These are phyloP conservation scores for Leptodontidium sp. DNA, from an alignment of 2,329 filamentous ascomycete genomes.

Conservation along the genomic window DNA sequence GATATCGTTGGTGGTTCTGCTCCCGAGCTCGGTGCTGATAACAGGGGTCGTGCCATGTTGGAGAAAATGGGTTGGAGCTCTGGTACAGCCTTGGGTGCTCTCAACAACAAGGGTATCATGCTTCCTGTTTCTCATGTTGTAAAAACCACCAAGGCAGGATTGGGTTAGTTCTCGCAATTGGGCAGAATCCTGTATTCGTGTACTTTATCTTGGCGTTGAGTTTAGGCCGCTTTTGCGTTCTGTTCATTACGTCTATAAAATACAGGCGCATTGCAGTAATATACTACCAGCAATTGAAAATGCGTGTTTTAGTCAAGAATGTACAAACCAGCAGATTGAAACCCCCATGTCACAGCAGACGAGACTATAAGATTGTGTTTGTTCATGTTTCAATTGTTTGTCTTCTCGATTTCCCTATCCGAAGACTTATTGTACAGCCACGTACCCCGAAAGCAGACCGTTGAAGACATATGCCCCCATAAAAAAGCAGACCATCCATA, in stretches of 20 bases:
- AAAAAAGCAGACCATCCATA: constrained; percentile 73
- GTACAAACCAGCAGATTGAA: not conserved
- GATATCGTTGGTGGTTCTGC: constrained; percentile 88
- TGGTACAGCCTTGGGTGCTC: constrained; percentile 82
- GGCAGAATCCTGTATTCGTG: not conserved
- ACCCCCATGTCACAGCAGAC: not conserved
- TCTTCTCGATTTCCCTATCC: constrained; percentile 47
- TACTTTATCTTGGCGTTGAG: constrained; percentile 2
- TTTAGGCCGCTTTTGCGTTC: not conserved
- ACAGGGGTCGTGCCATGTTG: constrained; percentile 85
- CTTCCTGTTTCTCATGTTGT: constrained; percentile 87
- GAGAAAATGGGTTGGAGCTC: constrained; percentile 98
- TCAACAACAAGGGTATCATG: constrained; percentile 87
- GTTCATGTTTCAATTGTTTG: constrained; percentile 43
- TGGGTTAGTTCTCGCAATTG: constrained; percentile 59
- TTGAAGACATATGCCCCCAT: constrained; percentile 73
- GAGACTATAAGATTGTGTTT: constrained; percentile 15
- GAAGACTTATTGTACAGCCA: constrained; percentile 72
- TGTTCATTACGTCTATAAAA: too few species aligned
- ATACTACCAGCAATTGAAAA: too few species aligned
- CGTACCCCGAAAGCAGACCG: constrained; percentile 73
- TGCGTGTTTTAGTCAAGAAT: too few species aligned
- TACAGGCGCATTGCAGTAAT: too few species aligned
- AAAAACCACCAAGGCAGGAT: constrained; percentile 83
- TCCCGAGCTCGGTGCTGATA: constrained; percentile 82